These are phyloP conservation scores for Aureobasidium sp. DNA, from an alignment of 2,329 filamentous ascomycete genomes.

Conservation along the genomic window DNA sequence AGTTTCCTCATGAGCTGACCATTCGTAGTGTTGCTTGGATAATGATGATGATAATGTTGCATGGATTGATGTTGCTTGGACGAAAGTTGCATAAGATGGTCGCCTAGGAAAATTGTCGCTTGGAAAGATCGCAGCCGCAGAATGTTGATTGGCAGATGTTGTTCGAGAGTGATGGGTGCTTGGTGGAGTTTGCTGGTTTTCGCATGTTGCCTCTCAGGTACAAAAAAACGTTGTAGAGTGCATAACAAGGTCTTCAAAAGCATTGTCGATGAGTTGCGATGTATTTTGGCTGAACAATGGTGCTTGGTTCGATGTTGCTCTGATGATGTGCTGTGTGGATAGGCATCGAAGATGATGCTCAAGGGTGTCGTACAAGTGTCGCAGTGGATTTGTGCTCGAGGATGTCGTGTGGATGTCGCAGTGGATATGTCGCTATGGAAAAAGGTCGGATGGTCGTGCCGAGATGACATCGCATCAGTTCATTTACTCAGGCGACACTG, in stretches of 20 bases:
- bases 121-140: background rate
- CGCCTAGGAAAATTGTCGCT: background rate
- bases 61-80: background rate
- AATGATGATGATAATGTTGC: background rate
- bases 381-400: background rate
- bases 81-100: background rate
- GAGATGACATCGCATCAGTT: background rate
- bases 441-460: background rate
- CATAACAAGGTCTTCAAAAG: background rate
- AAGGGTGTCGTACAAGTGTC: background rate
- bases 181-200: background rate
- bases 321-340: background rate
- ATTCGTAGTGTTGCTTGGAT: constrained; percentile 35
- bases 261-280: background rate
- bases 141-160: background rate
- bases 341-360: background rate
- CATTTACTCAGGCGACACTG: background rate
- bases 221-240: background rate
- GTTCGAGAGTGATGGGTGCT: background rate
- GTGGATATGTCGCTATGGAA: background rate
- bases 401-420: background rate
- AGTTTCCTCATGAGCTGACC: constrained; percentile 8
- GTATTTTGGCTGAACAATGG: background rate
- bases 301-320: background rate
- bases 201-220: background rate